These are phyloP conservation scores for cucumber (Cucumis sativus) DNA, from an alignment of 306 rosid species.

Conservation along the genomic window DNA sequence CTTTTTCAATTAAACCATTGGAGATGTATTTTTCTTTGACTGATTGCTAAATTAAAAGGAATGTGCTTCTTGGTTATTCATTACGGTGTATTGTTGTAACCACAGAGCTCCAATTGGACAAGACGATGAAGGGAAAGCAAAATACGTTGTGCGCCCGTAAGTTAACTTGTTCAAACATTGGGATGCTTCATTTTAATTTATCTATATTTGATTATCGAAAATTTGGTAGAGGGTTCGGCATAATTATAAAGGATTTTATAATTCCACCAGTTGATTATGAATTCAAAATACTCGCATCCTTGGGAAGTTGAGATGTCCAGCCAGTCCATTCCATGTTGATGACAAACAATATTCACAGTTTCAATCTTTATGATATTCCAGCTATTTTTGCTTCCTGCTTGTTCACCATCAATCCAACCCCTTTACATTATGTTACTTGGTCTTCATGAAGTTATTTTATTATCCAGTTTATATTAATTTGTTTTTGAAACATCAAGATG, in stretches of 20 bases:
- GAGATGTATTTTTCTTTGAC: background rate
- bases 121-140: slow-evolving; percentile 70
- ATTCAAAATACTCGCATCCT: background rate
- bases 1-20: background rate
- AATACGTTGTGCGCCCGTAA: slow-evolving; percentile 81
- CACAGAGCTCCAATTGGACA: slow-evolving; percentile 67
- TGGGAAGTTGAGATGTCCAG: background rate
- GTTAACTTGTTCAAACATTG: slow-evolving; percentile 22
- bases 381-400: background rate
- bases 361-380: background rate
- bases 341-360: background rate
- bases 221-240: background rate
- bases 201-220: background rate
- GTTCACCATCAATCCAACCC: background rate
- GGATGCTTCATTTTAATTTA: slow-evolving; percentile 4
- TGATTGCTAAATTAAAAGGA: background rate
- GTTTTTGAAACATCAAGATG: background rate
- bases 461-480: background rate
- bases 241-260: background rate
- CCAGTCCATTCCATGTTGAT: background rate
- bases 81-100: slow-evolving; percentile 9
- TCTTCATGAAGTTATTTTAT: background rate
- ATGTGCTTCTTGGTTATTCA: background rate
- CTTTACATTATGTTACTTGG: background rate
- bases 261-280: background rate